These are phyloP conservation scores for Adenanthera pavonina DNA, from an alignment of 306 rosid genomes.

Conservation along the genomic window DNA sequence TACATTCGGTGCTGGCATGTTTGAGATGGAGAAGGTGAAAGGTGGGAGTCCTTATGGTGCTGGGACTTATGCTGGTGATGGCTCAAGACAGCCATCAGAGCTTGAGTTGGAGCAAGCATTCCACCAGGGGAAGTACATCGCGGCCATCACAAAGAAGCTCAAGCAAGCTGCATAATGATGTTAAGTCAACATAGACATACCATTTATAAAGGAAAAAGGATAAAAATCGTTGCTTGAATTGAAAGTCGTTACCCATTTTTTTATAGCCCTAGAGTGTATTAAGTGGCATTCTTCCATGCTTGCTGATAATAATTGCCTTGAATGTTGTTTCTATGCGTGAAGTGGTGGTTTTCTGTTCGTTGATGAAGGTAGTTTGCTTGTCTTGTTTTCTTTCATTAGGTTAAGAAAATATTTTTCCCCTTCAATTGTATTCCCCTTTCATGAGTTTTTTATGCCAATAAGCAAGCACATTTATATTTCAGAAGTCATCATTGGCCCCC, in stretches of 20 bases:
- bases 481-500: no score
- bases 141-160: slow-evolving; percentile 69
- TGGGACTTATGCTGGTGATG: slow-evolving; percentile 74
- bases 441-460: slow-evolving; percentile 1
- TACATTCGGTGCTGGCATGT: slow-evolving; percentile 78
- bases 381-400: slow-evolving; percentile 15
- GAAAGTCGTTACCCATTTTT: slow-evolving; percentile 35
- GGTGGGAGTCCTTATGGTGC: slow-evolving; percentile 83
- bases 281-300: slow-evolving; percentile 39
- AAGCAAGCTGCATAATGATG: slow-evolving; percentile 58
- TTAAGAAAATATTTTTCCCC: not conserved
- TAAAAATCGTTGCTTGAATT: slow-evolving; percentile 10
- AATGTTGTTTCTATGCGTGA: slow-evolving; percentile 39
- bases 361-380: slow-evolving; percentile 36
- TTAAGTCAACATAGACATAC: not conserved
- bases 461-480: slow-evolving; percentile 4
- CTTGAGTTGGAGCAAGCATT: slow-evolving; percentile 77
- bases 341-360: slow-evolving; percentile 35
- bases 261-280: slow-evolving; percentile 28
- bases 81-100: slow-evolving; percentile 63
- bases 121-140: slow-evolving; percentile 72
- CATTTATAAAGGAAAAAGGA: not conserved
- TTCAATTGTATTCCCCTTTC: not conserved
- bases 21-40: slow-evolving; percentile 68
- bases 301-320: slow-evolving; percentile 43